Base-by-base conservation (phyloP, 805 yeast species). In the Candida jianshihensis region DNA sequence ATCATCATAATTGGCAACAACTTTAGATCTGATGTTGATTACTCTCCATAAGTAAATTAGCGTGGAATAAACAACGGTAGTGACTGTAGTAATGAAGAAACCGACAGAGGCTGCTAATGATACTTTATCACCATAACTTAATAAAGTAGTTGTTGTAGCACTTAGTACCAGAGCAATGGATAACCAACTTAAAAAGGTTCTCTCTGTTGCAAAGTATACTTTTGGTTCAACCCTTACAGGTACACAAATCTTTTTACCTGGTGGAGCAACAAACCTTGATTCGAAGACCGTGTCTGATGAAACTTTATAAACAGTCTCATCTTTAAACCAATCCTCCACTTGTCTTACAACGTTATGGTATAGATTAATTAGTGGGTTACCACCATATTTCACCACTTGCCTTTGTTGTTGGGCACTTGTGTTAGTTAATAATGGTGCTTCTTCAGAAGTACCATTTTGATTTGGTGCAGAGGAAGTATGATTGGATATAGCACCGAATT, bases 171-270 rank as follows among this genome's bases (percentile, higher is more conserved):
- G 75, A 8, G 92, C 85, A 48, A 92, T 86, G 28, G 95, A 89
- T 38, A 90, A 64, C 98, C 98, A 92, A 28, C 94, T 76, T 43
- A 92, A 68, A 54, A 80, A 90, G 0, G 98, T 92, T 64, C 98
- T 78, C 61, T 92, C 98, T 18, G 95, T 87, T 6, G 98, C 98
- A 61, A 92, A 92, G 59, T 92, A 92, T n/a, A 92, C 98, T 64
- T 92, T 92, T 40, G 98, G 98, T 62, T 92, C 98, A 26, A 92
- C 89, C 53, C 98, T 75, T 26, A 92, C 94, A 3, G 97, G 98
- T 8, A 92, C 92, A 53, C 88, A 77, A 40, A 92, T 85, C 31
- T 73, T 71, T 60, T 88, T 89, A 2, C 97, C 98, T 29, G 83
- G 78, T 17, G 98, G 97, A 10, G 92, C 83, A 41, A 60, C 63